Percentiles rank a stretch among this genome's conserved stretches.
phyloP scores from a whole-genome alignment of 2,329 filamentous ascomycete species.

The Ascochyta fabae region DNA sequence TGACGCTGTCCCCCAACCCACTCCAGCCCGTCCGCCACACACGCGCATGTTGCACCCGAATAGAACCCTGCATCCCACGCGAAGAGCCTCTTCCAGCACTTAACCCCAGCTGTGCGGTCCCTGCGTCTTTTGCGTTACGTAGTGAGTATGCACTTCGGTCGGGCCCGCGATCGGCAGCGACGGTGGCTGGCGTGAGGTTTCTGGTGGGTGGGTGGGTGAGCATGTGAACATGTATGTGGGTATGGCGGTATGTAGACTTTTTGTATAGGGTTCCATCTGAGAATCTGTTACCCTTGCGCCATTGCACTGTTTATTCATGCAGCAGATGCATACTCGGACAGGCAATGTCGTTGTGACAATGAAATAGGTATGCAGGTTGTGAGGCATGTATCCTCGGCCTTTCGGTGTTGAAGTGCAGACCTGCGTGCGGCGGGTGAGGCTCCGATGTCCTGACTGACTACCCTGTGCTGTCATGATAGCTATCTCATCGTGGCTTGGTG shows the following conservation, averaged over 20 bases:
- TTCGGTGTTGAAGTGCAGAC: too few species aligned
- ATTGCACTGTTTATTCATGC: too few species aligned
- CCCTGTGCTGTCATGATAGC: too few species aligned
- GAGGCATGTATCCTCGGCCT: too few species aligned
- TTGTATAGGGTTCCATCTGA: not conserved
- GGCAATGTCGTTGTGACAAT: too few species aligned
- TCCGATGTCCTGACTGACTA: too few species aligned
- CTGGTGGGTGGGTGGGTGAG: not conserved
- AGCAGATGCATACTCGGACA: too few species aligned
- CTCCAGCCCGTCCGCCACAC: not conserved
- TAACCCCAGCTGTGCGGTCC: not conserved
- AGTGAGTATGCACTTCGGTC: not conserved
- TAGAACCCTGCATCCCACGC: not conserved
- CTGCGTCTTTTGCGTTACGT: not conserved
- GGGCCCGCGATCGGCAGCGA: not conserved
- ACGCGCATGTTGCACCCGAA: not conserved
- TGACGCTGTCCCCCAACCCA: conserved; percentile 3
- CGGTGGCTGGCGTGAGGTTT: not conserved
- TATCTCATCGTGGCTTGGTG: too few species aligned
- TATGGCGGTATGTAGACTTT: not conserved
- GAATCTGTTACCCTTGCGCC: not conserved
- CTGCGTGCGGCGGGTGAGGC: too few species aligned
- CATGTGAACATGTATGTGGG: not conserved
- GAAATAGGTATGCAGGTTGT: too few species aligned
- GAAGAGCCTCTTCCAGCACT: not conserved